These are phyloP conservation scores for Acrodontium crateriforme DNA, from an alignment of 2,329 filamentous ascomycete species.

Conservation along the genomic window DNA sequence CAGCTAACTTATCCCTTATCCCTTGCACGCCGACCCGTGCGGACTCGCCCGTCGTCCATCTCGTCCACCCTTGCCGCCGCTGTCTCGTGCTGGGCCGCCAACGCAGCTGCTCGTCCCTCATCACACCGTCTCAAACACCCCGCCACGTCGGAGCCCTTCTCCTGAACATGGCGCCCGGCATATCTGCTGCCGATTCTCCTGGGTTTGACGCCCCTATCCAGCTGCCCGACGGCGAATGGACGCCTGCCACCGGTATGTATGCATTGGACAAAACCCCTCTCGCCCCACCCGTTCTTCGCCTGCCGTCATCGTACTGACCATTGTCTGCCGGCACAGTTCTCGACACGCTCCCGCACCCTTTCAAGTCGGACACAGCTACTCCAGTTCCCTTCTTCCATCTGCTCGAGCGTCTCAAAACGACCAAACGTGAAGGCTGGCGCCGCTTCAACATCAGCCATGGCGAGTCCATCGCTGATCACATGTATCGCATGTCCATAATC, in stretches of 20 bases:
- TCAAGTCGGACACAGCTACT: conserved; percentile 48
- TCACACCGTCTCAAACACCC: no score
- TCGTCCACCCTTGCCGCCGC: no score
- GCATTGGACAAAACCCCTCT: conserved; percentile 2
- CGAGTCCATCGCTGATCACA: conserved; percentile 94
- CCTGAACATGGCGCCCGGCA: no score
- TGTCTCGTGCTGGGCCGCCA: no score
- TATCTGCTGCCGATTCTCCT: no score
- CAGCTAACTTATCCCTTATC: no score
- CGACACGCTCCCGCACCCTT: conserved; percentile 44
- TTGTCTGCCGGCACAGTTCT: conserved; percentile 38
- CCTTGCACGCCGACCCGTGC: no score
- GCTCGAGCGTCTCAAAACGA: conserved; percentile 87
- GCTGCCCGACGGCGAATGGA: conserved; percentile 24
- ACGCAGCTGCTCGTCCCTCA: no score
- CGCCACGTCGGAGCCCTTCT: no score
- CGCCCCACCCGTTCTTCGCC: not conserved
- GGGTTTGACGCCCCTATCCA: conserved; percentile 1
- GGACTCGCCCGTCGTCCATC: no score
- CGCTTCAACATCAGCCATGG: conserved; percentile 64
- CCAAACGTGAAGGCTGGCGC: conserved; percentile 89
- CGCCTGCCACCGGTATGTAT: conserved; percentile 33
- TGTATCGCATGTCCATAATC: conserved; percentile 98
- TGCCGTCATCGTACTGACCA: no score
- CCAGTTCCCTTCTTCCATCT: conserved; percentile 90